These are phyloP conservation scores for Penicillium silybi DNA, from an alignment of 495 filamentous ascomycete genomes.

Conservation along the genomic window DNA sequence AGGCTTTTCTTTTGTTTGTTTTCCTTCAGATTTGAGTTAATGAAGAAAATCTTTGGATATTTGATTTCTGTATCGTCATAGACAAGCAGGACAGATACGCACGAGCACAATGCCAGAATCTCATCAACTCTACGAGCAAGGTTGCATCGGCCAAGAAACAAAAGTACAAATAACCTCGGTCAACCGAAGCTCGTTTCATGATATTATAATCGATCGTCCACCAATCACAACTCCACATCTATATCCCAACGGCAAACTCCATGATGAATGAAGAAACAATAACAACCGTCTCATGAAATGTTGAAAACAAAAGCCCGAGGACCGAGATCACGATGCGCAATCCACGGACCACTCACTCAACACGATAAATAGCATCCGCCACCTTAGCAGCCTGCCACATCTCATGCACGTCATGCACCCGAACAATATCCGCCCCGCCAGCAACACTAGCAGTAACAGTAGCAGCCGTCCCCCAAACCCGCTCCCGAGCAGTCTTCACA, in stretches of 20 bases:
- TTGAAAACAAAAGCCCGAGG: conserved; percentile 28
- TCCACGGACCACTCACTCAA: conserved; percentile 12
- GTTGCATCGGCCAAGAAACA: not conserved
- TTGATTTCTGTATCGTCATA: not conserved
- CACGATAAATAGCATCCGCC: conserved; percentile 84
- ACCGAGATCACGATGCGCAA: too few species aligned
- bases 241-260: conserved; percentile 12
- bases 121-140: not conserved
- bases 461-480: conserved; percentile 83
- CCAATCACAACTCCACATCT: not conserved
- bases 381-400: conserved; percentile 86
- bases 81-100: not conserved
- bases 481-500: conserved; percentile 59
- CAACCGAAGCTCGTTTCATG: not conserved
- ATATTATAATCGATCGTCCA: not conserved
- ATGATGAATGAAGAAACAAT: conserved; percentile 26
- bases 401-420: conserved; percentile 90
- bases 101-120: not conserved
- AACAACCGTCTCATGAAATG: conserved; percentile 13
- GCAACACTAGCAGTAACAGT: conserved; percentile 82
- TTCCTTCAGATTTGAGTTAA: conserved; percentile 18
- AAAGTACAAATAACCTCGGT: not conserved
- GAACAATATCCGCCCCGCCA: conserved; percentile 90
- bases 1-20: conserved; percentile 9
- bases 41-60: conserved; percentile 18